phyloP scores from a whole-genome alignment of 805 yeast species.

The Tetrapisispora fleetii region DNA sequence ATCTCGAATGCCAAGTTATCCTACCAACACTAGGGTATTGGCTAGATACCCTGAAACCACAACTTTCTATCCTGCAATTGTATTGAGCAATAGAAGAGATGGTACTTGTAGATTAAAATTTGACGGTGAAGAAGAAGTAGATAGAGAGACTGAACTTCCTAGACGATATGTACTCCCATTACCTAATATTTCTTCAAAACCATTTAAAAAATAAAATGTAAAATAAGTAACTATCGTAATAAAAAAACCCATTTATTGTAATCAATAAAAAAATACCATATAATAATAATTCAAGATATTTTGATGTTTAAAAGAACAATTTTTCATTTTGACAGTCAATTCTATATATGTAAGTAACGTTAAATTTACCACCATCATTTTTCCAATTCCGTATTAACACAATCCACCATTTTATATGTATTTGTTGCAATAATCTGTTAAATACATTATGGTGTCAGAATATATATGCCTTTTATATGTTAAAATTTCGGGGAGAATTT shows the following conservation, averaged over 20 bases:
- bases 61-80: constrained; percentile 91
- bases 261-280: neutral
- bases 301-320: neutral
- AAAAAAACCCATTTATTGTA: neutral
- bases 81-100: constrained; percentile 63
- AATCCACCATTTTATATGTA: neutral
- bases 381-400: too few species aligned
- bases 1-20: constrained; percentile 36
- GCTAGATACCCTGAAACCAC: constrained; percentile 97
- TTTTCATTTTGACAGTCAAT: neutral
- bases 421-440: too few species aligned
- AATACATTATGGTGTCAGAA: too few species aligned
- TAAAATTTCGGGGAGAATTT: neutral
- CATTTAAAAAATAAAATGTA: constrained; percentile 13
- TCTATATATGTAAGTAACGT: too few species aligned
- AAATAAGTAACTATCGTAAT: neutral
- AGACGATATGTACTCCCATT: constrained; percentile 73
- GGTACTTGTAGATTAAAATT: constrained; percentile 72
- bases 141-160: constrained; percentile 88
- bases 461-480: too few species aligned
- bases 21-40: constrained; percentile 70
- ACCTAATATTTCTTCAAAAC: constrained; percentile 33
- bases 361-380: too few species aligned
- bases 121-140: constrained; percentile 96
- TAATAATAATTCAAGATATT: neutral